Conservation (phyloP, 78 protist species). For the Cyanophora paradoxa region DNA sequence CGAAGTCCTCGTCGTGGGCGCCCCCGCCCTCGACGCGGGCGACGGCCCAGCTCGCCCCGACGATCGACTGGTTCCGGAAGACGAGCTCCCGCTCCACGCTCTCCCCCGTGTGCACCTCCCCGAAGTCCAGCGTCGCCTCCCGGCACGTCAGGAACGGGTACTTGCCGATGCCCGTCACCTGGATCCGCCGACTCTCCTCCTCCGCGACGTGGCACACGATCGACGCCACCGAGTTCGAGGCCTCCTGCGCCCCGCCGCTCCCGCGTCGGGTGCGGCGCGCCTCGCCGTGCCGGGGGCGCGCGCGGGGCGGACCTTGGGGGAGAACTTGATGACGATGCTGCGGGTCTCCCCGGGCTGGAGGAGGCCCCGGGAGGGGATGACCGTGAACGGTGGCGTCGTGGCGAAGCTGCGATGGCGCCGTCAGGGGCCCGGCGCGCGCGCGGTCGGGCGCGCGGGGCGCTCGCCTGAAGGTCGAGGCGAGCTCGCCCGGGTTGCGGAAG, state of each 20-base stretch:
- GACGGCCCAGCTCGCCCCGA: background rate
- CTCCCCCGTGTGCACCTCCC: background rate
- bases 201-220: background rate
- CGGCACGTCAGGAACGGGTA: background rate
- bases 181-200: background rate
- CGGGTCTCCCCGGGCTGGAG: background rate
- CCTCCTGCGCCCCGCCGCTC: no score
- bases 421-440: background rate
- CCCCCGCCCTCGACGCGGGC: background rate
- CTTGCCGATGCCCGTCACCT: conserved; percentile 8
- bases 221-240: background rate
- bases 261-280: no score
- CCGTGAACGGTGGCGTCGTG: background rate
- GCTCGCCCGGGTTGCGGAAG: background rate
- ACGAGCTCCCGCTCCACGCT: background rate
- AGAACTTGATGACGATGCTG: background rate
- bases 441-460: background rate
- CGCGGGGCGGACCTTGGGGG: background rate
- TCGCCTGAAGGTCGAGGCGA: background rate
- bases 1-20: background rate
- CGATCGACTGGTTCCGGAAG: background rate
- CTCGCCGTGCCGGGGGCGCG: no score
- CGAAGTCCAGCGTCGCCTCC: background rate
- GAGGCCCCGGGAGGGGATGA: background rate
- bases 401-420: no score